phyloP scores from a whole-genome alignment of 495 filamentous ascomycete genomes.

The Podospora fimiseda region DNA sequence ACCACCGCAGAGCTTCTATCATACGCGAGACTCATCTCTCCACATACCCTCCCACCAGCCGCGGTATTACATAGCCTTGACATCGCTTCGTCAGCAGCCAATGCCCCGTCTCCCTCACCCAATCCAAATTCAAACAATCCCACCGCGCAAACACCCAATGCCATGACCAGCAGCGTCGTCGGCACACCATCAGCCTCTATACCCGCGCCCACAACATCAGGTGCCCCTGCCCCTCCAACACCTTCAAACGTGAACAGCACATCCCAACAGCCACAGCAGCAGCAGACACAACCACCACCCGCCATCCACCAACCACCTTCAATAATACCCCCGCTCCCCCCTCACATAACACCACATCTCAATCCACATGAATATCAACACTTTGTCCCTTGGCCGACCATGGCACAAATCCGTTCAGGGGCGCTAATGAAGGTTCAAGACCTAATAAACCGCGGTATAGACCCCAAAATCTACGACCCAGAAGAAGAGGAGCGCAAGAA shows the following conservation, averaged over 20 bases:
- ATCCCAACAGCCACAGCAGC: not conserved
- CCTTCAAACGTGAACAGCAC: not conserved
- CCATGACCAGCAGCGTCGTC: not conserved
- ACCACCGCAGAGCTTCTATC: slow-evolving; percentile 60
- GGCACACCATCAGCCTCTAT: too few species aligned
- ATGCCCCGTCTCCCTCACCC: too few species aligned
- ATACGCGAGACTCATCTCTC: slow-evolving; percentile 67
- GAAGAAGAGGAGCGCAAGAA: slow-evolving; percentile 41
- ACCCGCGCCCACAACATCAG: not conserved
- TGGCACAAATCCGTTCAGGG: slow-evolving; percentile 55
- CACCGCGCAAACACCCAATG: not conserved
- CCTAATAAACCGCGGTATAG: slow-evolving; percentile 51
- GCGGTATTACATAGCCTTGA: too few species aligned
- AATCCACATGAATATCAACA: slow-evolving; percentile 42
- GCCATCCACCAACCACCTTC: slow-evolving; percentile 8
- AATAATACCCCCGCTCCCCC: slow-evolving; percentile 25
- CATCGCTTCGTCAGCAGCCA: too few species aligned
- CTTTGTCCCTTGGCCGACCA: slow-evolving; percentile 66
- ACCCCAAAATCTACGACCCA: slow-evolving; percentile 50
- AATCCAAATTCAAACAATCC: too few species aligned
- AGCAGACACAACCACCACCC: slow-evolving; percentile 1
- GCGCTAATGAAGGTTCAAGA: slow-evolving; percentile 54
- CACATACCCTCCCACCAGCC: slow-evolving; percentile 63
- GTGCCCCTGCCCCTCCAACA: not conserved
- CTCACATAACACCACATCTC: slow-evolving; percentile 40